phyloP scores from a whole-genome alignment of 1,284 basidiomycete species.

The Apiotrichum domesticum region DNA sequence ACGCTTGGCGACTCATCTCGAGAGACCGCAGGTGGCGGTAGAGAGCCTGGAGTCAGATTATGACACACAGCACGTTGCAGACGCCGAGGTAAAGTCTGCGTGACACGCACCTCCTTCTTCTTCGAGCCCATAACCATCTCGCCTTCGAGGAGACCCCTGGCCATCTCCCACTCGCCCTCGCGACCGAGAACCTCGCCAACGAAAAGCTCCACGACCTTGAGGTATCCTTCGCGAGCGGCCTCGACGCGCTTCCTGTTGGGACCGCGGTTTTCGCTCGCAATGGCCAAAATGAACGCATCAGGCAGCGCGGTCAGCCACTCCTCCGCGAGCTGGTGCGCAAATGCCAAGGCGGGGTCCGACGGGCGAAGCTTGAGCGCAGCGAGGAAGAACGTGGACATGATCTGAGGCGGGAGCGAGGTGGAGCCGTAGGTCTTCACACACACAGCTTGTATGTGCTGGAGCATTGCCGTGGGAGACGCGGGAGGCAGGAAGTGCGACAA shows the following conservation, averaged over 20 bases:
- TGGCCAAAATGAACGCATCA: conserved; percentile 26
- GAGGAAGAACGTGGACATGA: conserved; percentile 37
- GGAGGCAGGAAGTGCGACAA: conserved; percentile 25
- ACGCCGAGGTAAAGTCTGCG: too few species aligned
- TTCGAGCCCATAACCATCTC: conserved; percentile 38
- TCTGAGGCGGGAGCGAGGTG: conserved; percentile 28
- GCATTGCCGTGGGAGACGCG: conserved; percentile 21
- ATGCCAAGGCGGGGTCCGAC: conserved; percentile 20
- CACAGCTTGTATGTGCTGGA: conserved; percentile 21
- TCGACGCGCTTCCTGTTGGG: conserved; percentile 26
- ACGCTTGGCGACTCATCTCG: conserved; percentile 22
- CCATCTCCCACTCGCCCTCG: conserved; percentile 45
- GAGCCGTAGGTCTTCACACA: conserved; percentile 20
- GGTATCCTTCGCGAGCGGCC: conserved; percentile 36
- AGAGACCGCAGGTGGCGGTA: conserved; percentile 34
- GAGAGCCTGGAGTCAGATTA: conserved; percentile 20
- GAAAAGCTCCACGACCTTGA: conserved; percentile 42
- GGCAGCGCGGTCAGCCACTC: conserved; percentile 34
- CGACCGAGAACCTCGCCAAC: conserved; percentile 39
- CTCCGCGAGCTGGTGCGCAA: conserved; percentile 32
- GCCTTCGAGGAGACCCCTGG: conserved; percentile 37
- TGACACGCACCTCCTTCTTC: conserved; percentile 37
- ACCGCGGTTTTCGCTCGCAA: conserved; percentile 15
- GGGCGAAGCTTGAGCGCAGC: conserved; percentile 39
- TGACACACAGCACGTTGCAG: background rate